These are phyloP conservation scores for Anthracocystis setariae DNA, from an alignment of 1,284 basidiomycete species.

Conservation along the genomic window DNA sequence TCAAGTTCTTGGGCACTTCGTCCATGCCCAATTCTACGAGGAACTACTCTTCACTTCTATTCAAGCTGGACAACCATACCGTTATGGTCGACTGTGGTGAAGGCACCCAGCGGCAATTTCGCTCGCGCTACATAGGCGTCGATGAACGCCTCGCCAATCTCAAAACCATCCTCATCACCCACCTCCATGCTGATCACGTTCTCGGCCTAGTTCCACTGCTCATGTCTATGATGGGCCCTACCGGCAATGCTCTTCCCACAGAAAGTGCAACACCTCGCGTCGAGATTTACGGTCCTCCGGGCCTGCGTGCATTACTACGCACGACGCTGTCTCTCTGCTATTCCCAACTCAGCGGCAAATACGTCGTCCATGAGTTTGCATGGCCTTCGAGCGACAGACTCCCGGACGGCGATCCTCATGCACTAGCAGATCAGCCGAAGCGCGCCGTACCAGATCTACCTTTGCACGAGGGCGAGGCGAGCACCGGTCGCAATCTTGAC, in stretches of 20 bases:
- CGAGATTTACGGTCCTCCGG: constrained; percentile 60
- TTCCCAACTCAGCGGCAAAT: constrained; percentile 55
- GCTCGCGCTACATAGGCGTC: constrained; percentile 48
- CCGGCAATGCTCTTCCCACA: constrained; percentile 13
- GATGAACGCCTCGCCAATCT: constrained; percentile 59
- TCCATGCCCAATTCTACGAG: constrained; percentile 59
- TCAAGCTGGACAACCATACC: constrained; percentile 56
- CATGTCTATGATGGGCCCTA: constrained; percentile 63
- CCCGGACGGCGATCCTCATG: constrained; percentile 13
- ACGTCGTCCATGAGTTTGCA: constrained; percentile 64
- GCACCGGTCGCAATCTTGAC: constrained; percentile 49
- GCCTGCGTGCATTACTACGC: constrained; percentile 59
- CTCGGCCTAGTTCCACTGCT: constrained; percentile 63
- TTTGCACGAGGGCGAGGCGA: constrained; percentile 55
- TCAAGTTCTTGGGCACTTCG: constrained; percentile 64
- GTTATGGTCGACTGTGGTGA: constrained; percentile 67
- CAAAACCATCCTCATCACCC: constrained; percentile 62
- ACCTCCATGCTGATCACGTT: constrained; percentile 64
- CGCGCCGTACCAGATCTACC: constrained; percentile 54
- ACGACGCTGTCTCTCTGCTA: constrained; percentile 63
- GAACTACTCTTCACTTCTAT: constrained; percentile 64
- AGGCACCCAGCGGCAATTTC: constrained; percentile 62
- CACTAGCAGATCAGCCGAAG: constrained; percentile 22
- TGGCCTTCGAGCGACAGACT: constrained; percentile 44
- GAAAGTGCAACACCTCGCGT: constrained; percentile 42